phyloP scores from a whole-genome alignment of 306 rosid species.

The Cicer chorassanicum region DNA sequence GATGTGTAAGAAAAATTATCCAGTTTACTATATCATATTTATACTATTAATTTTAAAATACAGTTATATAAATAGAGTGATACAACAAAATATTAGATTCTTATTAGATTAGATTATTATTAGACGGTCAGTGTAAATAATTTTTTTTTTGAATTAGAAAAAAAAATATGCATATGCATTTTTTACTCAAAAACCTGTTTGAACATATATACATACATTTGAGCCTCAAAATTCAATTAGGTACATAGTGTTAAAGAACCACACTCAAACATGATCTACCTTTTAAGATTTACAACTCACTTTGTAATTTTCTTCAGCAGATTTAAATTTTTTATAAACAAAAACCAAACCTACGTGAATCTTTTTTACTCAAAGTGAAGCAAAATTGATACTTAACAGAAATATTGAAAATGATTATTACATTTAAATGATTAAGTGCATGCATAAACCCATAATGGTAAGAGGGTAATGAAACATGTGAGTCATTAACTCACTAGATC shows the following conservation, averaged over 20 bases:
- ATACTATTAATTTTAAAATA: no score
- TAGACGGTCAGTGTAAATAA: no score
- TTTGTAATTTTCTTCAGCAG: neutral
- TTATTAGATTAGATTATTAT: no score
- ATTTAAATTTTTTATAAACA: neutral
- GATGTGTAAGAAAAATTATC: no score
- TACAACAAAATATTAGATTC: no score
- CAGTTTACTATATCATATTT: no score
- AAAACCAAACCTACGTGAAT: slow-evolving; percentile 28
- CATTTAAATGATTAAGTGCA: slow-evolving; percentile 26
- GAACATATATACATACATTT: slow-evolving; percentile 18
- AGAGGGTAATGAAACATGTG: slow-evolving; percentile 39
- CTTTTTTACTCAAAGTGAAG: neutral
- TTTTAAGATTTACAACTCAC: neutral
- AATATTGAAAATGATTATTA: neutral
- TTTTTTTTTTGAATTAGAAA: slow-evolving; percentile 9
- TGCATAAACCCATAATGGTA: slow-evolving; percentile 28
- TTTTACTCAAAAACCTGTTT: slow-evolving; percentile 30
- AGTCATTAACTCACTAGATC: slow-evolving; percentile 26
- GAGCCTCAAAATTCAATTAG: slow-evolving; percentile 29
- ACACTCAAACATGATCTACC: neutral
- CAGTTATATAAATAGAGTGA: no score
- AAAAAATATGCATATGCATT: neutral
- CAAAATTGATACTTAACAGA: slow-evolving; percentile 30
- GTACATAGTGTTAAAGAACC: slow-evolving; percentile 16